Evolutionary conservation across 768 basidiomycete genomes (phyloP), one percentile per base, ranked within the genome.

Genomic region (Macrolepiota dolichaula): DNA sequence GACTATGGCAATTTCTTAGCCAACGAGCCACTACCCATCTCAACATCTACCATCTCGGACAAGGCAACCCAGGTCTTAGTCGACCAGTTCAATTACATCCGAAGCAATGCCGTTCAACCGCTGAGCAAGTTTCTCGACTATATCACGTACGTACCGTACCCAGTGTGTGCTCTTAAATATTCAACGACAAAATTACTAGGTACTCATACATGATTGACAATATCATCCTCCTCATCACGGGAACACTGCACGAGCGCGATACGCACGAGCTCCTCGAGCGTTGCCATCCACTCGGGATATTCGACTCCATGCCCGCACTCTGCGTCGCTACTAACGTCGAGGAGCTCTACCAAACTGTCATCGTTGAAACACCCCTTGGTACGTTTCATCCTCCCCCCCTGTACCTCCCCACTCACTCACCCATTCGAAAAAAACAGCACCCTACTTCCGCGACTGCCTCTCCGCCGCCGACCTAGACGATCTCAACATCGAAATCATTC

Each of bases 171-270:
- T n/a, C 42, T 50, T 60, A 42, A 62, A 38, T 44, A 19, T 59
- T 64, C 56, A 71, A 57, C 49, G 50, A 49, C 36, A 36, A 54
- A 62, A 32, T 32, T 3, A 7, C 3, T 73, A 97, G 95, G 49
- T 97, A 97, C 72, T 94, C 87, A 32, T 99, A 98, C 77, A 99
- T 99, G 97, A 98, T 99, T 71, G 97, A 99, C 85, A 99, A 99
- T 73, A 92, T 99, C 69, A 89, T 99, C 62, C 83, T 99, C 56
- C 83, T 99, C 69, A 99, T 98, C 64, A 96, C 97, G 15, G 97
- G 97, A 22, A 98, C 96, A 0, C 77, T 99, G 36, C 96, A 98
- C 69, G 96, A 98, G 74, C 84, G 97, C 61, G 96, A 98, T 73
- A 98, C 96, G 2, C 94, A 97, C 66, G 97, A 99, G 71, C 85